Evolutionary conservation across 345 rosid genomes (phyloP).

Genomic region (Eucalyptus shirleyi): DNA sequence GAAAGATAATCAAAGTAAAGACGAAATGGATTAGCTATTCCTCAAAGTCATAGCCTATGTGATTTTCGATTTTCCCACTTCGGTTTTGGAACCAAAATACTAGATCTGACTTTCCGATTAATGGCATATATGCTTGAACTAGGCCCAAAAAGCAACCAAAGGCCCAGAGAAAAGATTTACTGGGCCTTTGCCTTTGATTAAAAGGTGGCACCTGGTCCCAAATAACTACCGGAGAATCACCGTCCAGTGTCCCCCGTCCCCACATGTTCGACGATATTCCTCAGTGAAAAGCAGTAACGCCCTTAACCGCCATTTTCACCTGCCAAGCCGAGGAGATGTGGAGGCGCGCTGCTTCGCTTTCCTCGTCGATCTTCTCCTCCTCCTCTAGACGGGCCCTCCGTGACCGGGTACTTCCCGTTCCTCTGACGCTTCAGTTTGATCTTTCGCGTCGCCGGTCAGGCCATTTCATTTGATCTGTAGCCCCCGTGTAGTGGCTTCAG

Average conservation of each 20-base stretch:
- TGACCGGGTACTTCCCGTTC: slow-evolving; percentile 21
- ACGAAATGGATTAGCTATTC: not conserved
- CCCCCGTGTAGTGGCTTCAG: not conserved
- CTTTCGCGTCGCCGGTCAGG: not conserved
- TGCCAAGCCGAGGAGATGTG: slow-evolving; percentile 29
- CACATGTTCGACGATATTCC: slow-evolving; percentile 26
- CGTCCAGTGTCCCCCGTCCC: not conserved
- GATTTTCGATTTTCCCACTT: not conserved
- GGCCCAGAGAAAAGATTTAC: not conserved
- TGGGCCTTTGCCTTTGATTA: not conserved
- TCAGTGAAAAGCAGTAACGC: not conserved
- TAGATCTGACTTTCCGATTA: not conserved
- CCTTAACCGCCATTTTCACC: not conserved
- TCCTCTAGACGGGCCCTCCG: slow-evolving; percentile 18
- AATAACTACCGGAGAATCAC: not conserved
- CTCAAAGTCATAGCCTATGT: not conserved
- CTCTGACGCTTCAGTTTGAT: not conserved
- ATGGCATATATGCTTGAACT: not conserved
- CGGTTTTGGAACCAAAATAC: not conserved
- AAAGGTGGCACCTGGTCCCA: not conserved
- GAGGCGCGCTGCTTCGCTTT: slow-evolving; percentile 68
- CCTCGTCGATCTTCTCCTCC: slow-evolving; percentile 29
- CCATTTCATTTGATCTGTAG: not conserved
- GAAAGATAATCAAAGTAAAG: not conserved
- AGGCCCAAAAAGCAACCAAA: not conserved